A percentile compares a stretch with the other conserved stretches of the same genome.
These are phyloP conservation scores for Purpureocillium lavendulum DNA, from an alignment of 2,329 filamentous ascomycete species.

Conservation along the genomic window DNA sequence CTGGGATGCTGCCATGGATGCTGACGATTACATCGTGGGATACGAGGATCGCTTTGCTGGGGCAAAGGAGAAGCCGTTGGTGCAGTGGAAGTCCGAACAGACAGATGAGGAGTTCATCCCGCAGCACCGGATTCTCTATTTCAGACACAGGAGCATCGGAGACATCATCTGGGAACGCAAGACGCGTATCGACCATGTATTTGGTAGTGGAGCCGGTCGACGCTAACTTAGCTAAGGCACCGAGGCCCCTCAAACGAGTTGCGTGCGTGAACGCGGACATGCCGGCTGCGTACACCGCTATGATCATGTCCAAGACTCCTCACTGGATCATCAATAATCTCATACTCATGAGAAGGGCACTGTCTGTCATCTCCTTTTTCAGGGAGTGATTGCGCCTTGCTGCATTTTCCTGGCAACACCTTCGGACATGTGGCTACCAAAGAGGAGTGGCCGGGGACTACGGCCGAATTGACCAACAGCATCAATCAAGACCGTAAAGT, in stretches of 20 bases:
- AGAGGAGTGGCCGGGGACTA: too few species aligned
- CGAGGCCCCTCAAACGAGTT: background rate
- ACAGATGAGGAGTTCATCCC: constrained; percentile 61
- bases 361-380: too few species aligned
- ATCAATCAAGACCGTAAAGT: too few species aligned
- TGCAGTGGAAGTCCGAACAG: constrained; percentile 51
- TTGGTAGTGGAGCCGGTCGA: constrained; percentile 40
- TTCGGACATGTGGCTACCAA: too few species aligned
- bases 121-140: constrained; percentile 55
- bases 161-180: constrained; percentile 48
- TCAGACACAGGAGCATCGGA: constrained; percentile 43
- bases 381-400: too few species aligned
- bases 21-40: constrained; percentile 46
- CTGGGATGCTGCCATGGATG: constrained; percentile 48
- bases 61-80: constrained; percentile 42
- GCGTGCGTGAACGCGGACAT: too few species aligned
- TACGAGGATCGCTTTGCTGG: constrained; percentile 54
- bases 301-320: too few species aligned
- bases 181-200: constrained; percentile 44
- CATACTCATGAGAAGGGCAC: too few species aligned
- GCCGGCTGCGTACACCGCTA: too few species aligned
- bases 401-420: too few species aligned
- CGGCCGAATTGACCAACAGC: too few species aligned
- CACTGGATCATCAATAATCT: too few species aligned
- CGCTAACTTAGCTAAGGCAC: background rate